A percentile compares a stretch with the other conserved stretches of the same genome.
Conservation (phyloP, 768 basidiomycete genomes). For the Brasilioporus rufonigricans region DNA sequence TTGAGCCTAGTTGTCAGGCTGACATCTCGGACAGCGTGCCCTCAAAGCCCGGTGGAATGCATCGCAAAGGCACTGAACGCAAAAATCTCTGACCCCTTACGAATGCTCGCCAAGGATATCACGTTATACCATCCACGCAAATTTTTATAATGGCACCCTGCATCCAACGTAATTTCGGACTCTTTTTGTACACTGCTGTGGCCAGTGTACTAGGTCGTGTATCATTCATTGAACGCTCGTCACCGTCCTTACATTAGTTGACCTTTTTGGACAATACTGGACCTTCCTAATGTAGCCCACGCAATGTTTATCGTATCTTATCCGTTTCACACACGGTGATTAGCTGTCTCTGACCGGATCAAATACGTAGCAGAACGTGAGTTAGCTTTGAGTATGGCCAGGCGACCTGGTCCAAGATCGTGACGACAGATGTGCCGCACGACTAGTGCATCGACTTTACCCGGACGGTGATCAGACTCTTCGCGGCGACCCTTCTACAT, state of each 20-base stretch:
- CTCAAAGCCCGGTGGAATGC: constrained; percentile 18
- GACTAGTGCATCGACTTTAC: no score
- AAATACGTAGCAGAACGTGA: not conserved
- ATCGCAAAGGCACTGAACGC: constrained; percentile 5
- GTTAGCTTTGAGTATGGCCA: not conserved
- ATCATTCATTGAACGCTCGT: constrained; percentile 1
- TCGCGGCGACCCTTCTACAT: no score
- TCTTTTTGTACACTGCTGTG: not conserved
- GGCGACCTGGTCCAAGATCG: no score
- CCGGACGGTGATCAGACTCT: no score
- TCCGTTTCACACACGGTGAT: not conserved
- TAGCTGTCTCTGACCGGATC: not conserved
- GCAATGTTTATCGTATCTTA: not conserved
- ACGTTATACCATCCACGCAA: constrained; percentile 7
- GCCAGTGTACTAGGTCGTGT: not conserved
- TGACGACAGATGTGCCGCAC: no score
- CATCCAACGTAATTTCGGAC: not conserved
- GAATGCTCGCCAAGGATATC: not conserved
- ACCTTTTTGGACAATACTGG: constrained; percentile 1
- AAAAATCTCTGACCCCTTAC: not conserved
- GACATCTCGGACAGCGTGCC: constrained; percentile 10
- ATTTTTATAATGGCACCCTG: not conserved
- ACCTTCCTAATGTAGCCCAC: constrained; percentile 11
- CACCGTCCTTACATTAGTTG: not conserved
- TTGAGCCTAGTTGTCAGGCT: not conserved